Conservation (phyloP, 2,329 filamentous ascomycete genomes). For the Epichloe gansuensis region DNA sequence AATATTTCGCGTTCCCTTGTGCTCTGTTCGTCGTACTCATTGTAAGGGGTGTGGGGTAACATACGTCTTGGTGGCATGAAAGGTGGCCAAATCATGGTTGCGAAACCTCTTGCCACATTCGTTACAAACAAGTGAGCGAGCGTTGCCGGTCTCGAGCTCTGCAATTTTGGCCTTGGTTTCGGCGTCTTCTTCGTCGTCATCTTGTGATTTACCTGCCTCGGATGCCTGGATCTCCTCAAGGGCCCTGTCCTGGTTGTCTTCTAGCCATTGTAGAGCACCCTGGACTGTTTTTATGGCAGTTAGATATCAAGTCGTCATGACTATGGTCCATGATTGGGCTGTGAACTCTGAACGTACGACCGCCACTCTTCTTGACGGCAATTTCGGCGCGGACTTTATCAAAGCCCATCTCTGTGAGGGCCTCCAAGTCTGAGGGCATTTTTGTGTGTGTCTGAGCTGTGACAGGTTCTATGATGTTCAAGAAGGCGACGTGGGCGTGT, state of each 20-base stretch:
- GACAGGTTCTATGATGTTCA: neutral
- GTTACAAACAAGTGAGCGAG: constrained; percentile 77
- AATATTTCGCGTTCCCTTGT: neutral
- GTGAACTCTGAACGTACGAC: constrained; percentile 42
- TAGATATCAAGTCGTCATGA: neutral
- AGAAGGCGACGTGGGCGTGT: neutral
- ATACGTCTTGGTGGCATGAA: constrained; percentile 78
- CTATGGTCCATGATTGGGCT: neutral
- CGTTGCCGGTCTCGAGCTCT: constrained; percentile 56
- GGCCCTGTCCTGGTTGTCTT: constrained; percentile 78
- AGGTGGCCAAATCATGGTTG: constrained; percentile 69
- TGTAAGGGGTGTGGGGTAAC: constrained; percentile 10
- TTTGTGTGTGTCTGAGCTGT: constrained; percentile 25
- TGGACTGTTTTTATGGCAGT: constrained; percentile 46
- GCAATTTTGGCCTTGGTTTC: constrained; percentile 44
- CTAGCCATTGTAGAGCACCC: constrained; percentile 87
- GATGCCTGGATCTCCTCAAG: constrained; percentile 63
- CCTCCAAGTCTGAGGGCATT: constrained; percentile 47
- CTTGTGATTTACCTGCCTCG: constrained; percentile 27
- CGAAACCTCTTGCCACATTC: constrained; percentile 90
- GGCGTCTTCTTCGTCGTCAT: constrained; percentile 37
- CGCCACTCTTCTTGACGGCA: constrained; percentile 73
- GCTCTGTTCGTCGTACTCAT: neutral
- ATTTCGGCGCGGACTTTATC: constrained; percentile 70
- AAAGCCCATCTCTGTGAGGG: constrained; percentile 64